These are phyloP conservation scores for Talaromyces piceae DNA, from an alignment of 2,329 filamentous ascomycete genomes.

Conservation along the genomic window DNA sequence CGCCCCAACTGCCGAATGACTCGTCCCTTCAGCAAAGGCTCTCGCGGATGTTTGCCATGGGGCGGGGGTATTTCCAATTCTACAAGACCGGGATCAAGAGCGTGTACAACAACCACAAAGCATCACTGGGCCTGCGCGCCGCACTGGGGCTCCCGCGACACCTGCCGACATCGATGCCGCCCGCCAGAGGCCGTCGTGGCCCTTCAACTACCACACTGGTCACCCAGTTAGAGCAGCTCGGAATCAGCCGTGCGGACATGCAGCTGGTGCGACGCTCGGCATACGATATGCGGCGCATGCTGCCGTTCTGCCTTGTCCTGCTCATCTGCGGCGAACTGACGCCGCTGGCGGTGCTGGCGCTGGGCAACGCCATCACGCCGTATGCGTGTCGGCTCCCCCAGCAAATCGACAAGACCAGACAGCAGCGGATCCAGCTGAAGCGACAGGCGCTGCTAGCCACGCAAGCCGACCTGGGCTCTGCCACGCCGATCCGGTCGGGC, in stretches of 20 bases:
- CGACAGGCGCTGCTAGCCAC: slow-evolving; percentile 19
- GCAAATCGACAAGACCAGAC: slow-evolving; percentile 56
- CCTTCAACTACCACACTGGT: background rate
- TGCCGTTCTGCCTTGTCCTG: slow-evolving; percentile 68
- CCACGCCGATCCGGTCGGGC: slow-evolving; percentile 13
- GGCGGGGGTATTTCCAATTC: slow-evolving; percentile 71
- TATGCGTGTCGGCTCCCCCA: slow-evolving; percentile 73
- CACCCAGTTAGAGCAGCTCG: background rate
- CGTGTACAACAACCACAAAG: slow-evolving; percentile 58
- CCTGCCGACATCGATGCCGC: slow-evolving; percentile 23
- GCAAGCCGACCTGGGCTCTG: slow-evolving; percentile 14
- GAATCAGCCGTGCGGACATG: slow-evolving; percentile 58
- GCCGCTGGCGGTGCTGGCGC: slow-evolving; percentile 65
- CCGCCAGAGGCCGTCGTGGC: background rate
- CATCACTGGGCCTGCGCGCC: slow-evolving; percentile 25
- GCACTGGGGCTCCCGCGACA: slow-evolving; percentile 24
- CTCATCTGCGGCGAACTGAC: slow-evolving; percentile 80
- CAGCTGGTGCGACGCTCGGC: slow-evolving; percentile 61
- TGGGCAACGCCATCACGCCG: slow-evolving; percentile 64
- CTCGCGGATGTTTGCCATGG: slow-evolving; percentile 38
- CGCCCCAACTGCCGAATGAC: slow-evolving; percentile 27
- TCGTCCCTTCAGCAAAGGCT: background rate
- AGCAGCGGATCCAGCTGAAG: slow-evolving; percentile 43
- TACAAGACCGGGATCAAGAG: slow-evolving; percentile 79
- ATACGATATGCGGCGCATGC: slow-evolving; percentile 69